Conservation (phyloP, 2,329 filamentous ascomycete genomes). For the Talaromyces sp. region DNA sequence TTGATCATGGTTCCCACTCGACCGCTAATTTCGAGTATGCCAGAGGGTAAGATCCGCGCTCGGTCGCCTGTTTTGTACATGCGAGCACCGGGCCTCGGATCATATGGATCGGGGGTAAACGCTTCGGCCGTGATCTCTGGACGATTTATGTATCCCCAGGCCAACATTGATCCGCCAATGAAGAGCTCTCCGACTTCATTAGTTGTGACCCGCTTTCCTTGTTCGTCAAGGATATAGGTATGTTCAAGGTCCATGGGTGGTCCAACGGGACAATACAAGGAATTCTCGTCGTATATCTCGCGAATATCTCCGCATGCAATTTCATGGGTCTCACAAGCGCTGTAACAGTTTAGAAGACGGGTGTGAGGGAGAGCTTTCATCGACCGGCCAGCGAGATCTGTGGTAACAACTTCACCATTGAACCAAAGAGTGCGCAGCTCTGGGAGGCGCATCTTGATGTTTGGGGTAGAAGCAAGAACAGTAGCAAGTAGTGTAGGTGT, state of each 20-base stretch:
- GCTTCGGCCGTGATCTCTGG: slow-evolving; percentile 71
- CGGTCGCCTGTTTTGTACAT: slow-evolving; percentile 75
- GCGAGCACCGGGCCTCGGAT: slow-evolving; percentile 55
- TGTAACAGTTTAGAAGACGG: slow-evolving; percentile 74
- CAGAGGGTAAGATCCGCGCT: slow-evolving; percentile 63
- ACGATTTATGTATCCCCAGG: slow-evolving; percentile 74
- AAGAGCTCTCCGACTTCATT: slow-evolving; percentile 70
- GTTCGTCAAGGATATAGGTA: slow-evolving; percentile 69
- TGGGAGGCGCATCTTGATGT: slow-evolving; percentile 61
- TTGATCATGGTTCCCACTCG: slow-evolving; percentile 78
- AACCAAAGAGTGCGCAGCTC: slow-evolving; percentile 70
- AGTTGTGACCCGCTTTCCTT: slow-evolving; percentile 58
- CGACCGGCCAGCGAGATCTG: slow-evolving; percentile 67
- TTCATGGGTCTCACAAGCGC: slow-evolving; percentile 77
- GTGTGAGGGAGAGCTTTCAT: slow-evolving; percentile 64
- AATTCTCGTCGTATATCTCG: slow-evolving; percentile 62
- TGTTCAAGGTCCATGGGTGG: slow-evolving; percentile 64
- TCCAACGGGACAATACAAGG: slow-evolving; percentile 69
- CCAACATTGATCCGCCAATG: slow-evolving; percentile 68
- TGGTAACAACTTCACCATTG: slow-evolving; percentile 78
- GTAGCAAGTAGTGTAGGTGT: slow-evolving; percentile 74
- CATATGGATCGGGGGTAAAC: slow-evolving; percentile 65
- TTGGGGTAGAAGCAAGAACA: slow-evolving; percentile 65
- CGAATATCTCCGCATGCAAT: slow-evolving; percentile 72
- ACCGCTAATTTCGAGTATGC: slow-evolving; percentile 70